These are phyloP conservation scores for Verticillium alfalfae DNA, from an alignment of 2,329 filamentous ascomycete species.

Conservation along the genomic window DNA sequence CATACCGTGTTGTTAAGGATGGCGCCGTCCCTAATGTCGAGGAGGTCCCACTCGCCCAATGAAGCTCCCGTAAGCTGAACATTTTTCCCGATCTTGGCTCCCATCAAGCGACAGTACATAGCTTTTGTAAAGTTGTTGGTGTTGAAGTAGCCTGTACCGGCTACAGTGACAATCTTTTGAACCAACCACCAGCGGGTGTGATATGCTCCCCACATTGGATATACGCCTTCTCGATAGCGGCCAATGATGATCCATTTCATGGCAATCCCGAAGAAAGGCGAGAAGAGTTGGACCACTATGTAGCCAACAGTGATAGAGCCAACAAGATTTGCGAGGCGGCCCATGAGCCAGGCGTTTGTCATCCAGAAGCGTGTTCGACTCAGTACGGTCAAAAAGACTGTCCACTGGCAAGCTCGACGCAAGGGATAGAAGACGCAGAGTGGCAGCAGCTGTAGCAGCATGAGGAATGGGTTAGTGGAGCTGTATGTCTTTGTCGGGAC, in stretches of 20 bases:
- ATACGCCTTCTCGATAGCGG: conserved; percentile 44
- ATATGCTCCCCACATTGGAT: conserved; percentile 54
- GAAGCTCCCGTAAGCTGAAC: conserved; percentile 38
- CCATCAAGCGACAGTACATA: conserved; percentile 45
- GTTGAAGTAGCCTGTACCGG: conserved; percentile 41
- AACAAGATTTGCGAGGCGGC: conserved; percentile 43
- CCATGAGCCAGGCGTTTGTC: conserved; percentile 30
- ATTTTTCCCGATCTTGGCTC: conserved; percentile 46
- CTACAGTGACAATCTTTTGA: conserved; percentile 44
- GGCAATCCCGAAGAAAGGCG: conserved; percentile 39
- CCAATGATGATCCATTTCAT: conserved; percentile 52
- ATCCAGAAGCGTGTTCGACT: conserved; percentile 30
- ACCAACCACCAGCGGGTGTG: conserved; percentile 55
- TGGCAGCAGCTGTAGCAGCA: conserved; percentile 45
- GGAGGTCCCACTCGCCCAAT: conserved; percentile 51
- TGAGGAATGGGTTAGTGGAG: conserved; percentile 42
- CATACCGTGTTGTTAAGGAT: conserved; percentile 36
- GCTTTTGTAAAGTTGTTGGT: conserved; percentile 29
- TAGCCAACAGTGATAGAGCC: conserved; percentile 37
- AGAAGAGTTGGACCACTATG: conserved; percentile 27
- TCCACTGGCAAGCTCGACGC: conserved; percentile 45
- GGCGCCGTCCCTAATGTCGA: conserved; percentile 45
- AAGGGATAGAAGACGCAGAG: conserved; percentile 43
- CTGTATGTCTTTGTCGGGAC: conserved; percentile 30
- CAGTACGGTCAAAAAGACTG: conserved; percentile 42